Evolutionary conservation across 2,329 filamentous ascomycete species (phyloP).

Genomic region (Apiospora pterosperma): DNA sequence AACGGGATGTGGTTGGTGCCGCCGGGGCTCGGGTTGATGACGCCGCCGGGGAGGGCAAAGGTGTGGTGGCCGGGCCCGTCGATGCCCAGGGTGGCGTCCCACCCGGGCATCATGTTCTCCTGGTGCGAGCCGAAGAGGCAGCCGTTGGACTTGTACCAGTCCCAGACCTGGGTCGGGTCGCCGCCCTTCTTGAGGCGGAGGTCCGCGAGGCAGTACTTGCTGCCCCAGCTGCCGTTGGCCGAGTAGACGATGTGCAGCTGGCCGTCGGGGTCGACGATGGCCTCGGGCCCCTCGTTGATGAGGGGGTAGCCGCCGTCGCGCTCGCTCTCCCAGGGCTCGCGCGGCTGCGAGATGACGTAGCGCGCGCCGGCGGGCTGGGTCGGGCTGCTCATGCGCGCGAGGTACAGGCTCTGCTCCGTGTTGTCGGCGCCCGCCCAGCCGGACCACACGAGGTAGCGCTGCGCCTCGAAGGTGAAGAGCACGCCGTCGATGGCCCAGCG

Average conservation of each 20-base stretch:
- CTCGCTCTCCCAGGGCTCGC: slow-evolving; percentile 18
- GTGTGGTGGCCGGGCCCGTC: slow-evolving; percentile 23
- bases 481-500: slow-evolving; percentile 22
- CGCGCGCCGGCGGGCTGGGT: slow-evolving; percentile 13
- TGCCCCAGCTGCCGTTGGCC: slow-evolving; percentile 22
- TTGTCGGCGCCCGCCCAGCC: slow-evolving; percentile 15
- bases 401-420: slow-evolving; percentile 19
- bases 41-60: slow-evolving; percentile 17
- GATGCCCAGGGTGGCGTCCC: slow-evolving; percentile 18
- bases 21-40: slow-evolving; percentile 12
- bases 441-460: slow-evolving; percentile 22
- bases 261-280: slow-evolving; percentile 20
- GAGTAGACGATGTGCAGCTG: slow-evolving; percentile 24
- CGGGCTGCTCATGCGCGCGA: slow-evolving; percentile 19
- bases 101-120: slow-evolving; percentile 20
- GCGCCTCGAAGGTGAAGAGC: slow-evolving; percentile 14
- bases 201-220: slow-evolving; percentile 21
- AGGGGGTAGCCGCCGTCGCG: slow-evolving; percentile 11
- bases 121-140: slow-evolving; percentile 22
- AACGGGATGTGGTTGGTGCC: slow-evolving; percentile 14
- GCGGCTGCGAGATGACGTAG: slow-evolving; percentile 22
- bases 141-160: slow-evolving; percentile 25
- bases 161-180: slow-evolving; percentile 21
- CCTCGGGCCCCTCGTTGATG: slow-evolving; percentile 22
- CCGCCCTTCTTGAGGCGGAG: slow-evolving; percentile 20